phyloP scores from a whole-genome alignment of 495 filamentous ascomycete species.

The Penicillium longicatenatum region DNA sequence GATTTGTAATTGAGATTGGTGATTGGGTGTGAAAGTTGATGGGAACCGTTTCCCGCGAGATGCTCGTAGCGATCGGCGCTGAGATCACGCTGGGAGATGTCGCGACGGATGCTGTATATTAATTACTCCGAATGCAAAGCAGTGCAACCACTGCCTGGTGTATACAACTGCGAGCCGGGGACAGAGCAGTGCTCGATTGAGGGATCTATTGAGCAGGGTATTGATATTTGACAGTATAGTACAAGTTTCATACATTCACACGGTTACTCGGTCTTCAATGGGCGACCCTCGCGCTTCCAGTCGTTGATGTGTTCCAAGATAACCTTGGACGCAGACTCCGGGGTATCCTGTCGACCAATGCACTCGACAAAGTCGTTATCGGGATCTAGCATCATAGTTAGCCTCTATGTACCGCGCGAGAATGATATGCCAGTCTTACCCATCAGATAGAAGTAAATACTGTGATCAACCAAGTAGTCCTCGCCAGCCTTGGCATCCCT shows the following conservation, averaged over 20 bases:
- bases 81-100: neutral
- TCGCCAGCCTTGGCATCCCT: constrained; percentile 82
- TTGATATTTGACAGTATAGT: constrained; percentile 30
- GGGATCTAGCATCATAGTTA: constrained; percentile 60
- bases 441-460: constrained; percentile 99
- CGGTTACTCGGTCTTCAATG: constrained; percentile 40
- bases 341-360: constrained; percentile 89
- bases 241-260: constrained; percentile 28
- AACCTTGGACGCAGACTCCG: constrained; percentile 79
- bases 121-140: neutral
- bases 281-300: constrained; percentile 67
- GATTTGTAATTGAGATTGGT: neutral
- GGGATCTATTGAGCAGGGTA: constrained; percentile 31
- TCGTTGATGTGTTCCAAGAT: constrained; percentile 89
- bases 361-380: constrained; percentile 98
- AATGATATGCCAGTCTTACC: constrained; percentile 45
- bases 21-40: neutral
- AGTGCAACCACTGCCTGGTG: neutral
- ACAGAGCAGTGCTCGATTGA: neutral
- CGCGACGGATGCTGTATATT: neutral
- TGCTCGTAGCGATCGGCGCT: neutral
- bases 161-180: neutral
- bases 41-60: neutral
- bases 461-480: constrained; percentile 98
- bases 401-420: constrained; percentile 6